Conservation (phyloP, 805 yeast species). For the Ogataea thermomethanolica region DNA sequence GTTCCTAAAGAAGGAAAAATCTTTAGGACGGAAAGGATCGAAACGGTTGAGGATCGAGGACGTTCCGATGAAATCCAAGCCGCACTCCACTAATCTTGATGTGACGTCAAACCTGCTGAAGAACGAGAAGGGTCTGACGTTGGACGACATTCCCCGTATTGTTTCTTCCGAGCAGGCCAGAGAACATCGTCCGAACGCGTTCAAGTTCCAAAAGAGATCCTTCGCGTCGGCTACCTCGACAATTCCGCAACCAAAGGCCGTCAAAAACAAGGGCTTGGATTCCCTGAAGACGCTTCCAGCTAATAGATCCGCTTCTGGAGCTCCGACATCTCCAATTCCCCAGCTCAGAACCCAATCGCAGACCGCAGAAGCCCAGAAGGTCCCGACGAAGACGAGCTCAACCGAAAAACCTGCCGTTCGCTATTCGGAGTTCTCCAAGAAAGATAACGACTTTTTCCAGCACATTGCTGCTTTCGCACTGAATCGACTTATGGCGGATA, state of each 20-base stretch:
- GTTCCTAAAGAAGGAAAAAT: constrained; percentile 21
- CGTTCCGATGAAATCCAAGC: constrained; percentile 25
- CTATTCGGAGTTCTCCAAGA: constrained; percentile 59
- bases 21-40: constrained; percentile 29
- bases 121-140: constrained; percentile 79
- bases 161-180: constrained; percentile 97
- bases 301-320: background rate
- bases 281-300: constrained; percentile 1
- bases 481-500: constrained; percentile 32
- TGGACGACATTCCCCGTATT: constrained; percentile 95
- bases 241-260: constrained; percentile 34
- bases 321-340: constrained; percentile 4
- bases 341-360: constrained; percentile 1
- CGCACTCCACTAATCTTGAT: constrained; percentile 39
- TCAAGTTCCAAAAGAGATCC: constrained; percentile 62
- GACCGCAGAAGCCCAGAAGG: background rate
- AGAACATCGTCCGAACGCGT: constrained; percentile 89
- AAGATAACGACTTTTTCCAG: constrained; percentile 56
- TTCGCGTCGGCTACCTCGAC: constrained; percentile 33
- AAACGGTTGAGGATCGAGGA: constrained; percentile 30
- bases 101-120: constrained; percentile 68
- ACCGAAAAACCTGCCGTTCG: constrained; percentile 37
- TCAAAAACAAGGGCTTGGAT: constrained; percentile 19
- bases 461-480: constrained; percentile 57
- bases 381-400: background rate